phyloP scores from a whole-genome alignment of 2,329 filamentous ascomycete genomes.

The Aspergillus amoenus region DNA sequence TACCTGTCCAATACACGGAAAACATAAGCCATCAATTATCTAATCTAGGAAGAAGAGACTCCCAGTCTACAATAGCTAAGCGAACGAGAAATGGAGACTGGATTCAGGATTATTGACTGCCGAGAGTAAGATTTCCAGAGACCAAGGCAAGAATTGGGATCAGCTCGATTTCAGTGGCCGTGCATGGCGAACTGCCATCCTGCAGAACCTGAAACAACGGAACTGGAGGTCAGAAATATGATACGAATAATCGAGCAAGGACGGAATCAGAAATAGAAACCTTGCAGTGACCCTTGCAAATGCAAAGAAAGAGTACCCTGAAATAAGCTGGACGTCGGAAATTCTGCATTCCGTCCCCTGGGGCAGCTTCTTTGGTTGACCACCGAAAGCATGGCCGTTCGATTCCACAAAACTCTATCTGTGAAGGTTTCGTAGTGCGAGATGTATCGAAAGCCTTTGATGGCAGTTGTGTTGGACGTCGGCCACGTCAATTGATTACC shows the following conservation, averaged over 20 bases:
- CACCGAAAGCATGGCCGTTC: background rate
- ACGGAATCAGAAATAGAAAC: background rate
- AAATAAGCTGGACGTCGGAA: background rate
- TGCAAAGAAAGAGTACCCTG: background rate
- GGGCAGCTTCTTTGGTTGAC: background rate
- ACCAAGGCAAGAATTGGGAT: background rate
- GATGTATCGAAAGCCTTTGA: background rate
- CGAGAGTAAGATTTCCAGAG: background rate
- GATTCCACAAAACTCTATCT: background rate
- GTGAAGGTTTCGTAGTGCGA: background rate
- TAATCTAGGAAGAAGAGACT: too few species aligned
- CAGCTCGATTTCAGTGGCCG: background rate
- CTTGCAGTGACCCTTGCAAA: constrained; percentile 2
- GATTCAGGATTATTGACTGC: background rate
- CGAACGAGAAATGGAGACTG: background rate
- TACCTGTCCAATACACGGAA: too few species aligned
- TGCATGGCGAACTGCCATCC: background rate
- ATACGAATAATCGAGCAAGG: background rate
- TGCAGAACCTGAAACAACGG: constrained; percentile 9
- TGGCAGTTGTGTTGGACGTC: background rate
- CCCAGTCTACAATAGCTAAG: too few species aligned
- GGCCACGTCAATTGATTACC: constrained; percentile 5
- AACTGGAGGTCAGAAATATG: background rate
- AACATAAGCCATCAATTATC: too few species aligned
- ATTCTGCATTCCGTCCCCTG: background rate